phyloP scores from a whole-genome alignment of 495 filamentous ascomycete species.

The Aspergillus diversus region DNA sequence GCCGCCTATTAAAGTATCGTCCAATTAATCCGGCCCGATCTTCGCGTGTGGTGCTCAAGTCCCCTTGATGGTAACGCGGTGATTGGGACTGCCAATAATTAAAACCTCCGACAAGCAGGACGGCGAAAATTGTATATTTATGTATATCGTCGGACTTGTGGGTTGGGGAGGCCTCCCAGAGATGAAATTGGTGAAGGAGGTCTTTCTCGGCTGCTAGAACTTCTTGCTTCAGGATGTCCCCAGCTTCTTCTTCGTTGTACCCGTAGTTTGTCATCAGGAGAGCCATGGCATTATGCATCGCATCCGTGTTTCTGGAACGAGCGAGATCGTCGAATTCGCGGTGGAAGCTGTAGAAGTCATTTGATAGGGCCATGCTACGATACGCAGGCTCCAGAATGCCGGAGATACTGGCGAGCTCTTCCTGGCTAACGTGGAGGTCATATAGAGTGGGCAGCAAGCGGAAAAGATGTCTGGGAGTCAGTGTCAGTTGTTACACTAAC shows the following conservation, averaged over 20 bases:
- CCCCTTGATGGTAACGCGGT: background rate
- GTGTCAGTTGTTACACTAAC: no score
- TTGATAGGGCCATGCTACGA: background rate
- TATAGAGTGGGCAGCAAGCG: no score
- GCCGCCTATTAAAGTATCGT: background rate
- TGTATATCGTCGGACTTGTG: slow-evolving; percentile 6
- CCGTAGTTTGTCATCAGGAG: slow-evolving; percentile 15
- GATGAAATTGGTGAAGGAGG: slow-evolving; percentile 1
- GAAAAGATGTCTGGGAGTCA: no score
- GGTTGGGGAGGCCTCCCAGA: background rate
- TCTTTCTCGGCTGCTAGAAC: slow-evolving; percentile 4
- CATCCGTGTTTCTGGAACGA: background rate
- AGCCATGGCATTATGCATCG: slow-evolving; percentile 10
- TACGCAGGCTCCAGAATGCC: no score
- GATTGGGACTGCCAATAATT: slow-evolving; percentile 7
- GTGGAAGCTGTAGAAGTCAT: slow-evolving; percentile 15
- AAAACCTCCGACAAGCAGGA: background rate
- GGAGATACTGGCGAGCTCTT: no score
- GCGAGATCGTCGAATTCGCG: slow-evolving; percentile 8
- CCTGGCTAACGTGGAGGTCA: no score
- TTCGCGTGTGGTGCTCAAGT: background rate
- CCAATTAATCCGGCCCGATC: slow-evolving; percentile 9
- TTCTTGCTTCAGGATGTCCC: slow-evolving; percentile 4
- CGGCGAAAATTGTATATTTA: background rate
- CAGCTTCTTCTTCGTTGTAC: slow-evolving; percentile 8